Evolutionary conservation across 1,284 basidiomycete species (phyloP), one percentile per base, ranked within the genome.

Genomic region (Schizophyllum amplum): DNA sequence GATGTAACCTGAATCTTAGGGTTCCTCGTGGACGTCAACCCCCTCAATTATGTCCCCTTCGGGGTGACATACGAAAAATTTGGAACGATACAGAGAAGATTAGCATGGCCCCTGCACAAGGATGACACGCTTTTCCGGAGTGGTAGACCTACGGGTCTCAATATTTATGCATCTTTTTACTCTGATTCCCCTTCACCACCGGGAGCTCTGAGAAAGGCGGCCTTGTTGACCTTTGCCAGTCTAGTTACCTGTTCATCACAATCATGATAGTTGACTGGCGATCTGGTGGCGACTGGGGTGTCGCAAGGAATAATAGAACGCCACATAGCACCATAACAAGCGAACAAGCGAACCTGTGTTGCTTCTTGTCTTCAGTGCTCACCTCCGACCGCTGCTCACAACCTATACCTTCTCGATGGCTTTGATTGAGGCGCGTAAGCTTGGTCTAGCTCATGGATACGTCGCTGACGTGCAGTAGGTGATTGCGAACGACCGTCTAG

Each of bases 401-500:
- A 9, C 33, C 7, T 42, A 3, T 9, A 42, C 33, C 17, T 2
- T 42, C 33, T 17, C 11, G 33, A 42, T 42, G 33, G 33, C 33
- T 42, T 17, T 42, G 33, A 42, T 42, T 42, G 33, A 42, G 33
- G 33, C 17, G 17, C 17, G 7, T 3, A 42, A 4, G 3, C 7
- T 13, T 9, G 33, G n/a, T n/a, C n/a, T 17, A 42, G 33, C 11
- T 42, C 13, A 3, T 42, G 33, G 33, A 9, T 9, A 42, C 33
- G 7, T 42, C 13, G 13, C 17, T 17, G 17, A 42, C 17, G 33
- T 17, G 11, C 33, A 17, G 33, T 57, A 98, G 85, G 85, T 98
- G 60, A 96, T 96, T 64, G 96, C 94, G 6, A 98, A 98, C 73
- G 95, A 98, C 77, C 89, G 96, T 68, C 80, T 98, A 56, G 96